Conservation (phyloP, 1,284 basidiomycete species). For the Fistulinella cinereoalba region DNA sequence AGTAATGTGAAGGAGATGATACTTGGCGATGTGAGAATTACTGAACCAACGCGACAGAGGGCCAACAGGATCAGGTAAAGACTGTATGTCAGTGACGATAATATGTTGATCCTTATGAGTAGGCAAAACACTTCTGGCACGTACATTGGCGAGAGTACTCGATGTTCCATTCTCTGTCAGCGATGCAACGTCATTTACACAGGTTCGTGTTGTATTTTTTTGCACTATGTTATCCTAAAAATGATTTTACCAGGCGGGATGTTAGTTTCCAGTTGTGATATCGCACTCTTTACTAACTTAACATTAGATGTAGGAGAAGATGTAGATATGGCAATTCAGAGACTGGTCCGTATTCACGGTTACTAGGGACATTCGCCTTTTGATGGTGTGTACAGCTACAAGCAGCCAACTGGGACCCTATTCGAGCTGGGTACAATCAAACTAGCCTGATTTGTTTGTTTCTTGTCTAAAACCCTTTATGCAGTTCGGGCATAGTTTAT, state of each 20-base stretch:
- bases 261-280: slow-evolving; percentile 43
- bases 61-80: slow-evolving; percentile 75
- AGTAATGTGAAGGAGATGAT: slow-evolving; percentile 52
- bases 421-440: slow-evolving; percentile 59
- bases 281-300: slow-evolving; percentile 12
- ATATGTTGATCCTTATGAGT: slow-evolving; percentile 11
- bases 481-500: slow-evolving; percentile 87
- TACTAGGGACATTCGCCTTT: not conserved
- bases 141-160: slow-evolving; percentile 80
- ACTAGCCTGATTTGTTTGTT: not conserved
- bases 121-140: slow-evolving; percentile 87
- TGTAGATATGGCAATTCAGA: slow-evolving; percentile 85
- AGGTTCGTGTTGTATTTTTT: slow-evolving; percentile 43
- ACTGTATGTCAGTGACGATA: not conserved
- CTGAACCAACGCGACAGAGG: slow-evolving; percentile 47
- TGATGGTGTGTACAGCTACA: slow-evolving; percentile 52
- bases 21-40: slow-evolving; percentile 3
- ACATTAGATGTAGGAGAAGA: slow-evolving; percentile 87
- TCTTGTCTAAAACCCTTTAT: slow-evolving; percentile 7
- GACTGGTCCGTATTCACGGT: slow-evolving; percentile 52
- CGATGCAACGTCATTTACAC: slow-evolving; percentile 83
- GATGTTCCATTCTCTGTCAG: slow-evolving; percentile 90
- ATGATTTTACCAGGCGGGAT: slow-evolving; percentile 59
- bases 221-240: slow-evolving; percentile 10
- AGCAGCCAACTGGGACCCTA: slow-evolving; percentile 85